A percentile compares a stretch with the other conserved stretches of the same genome.
Evolutionary conservation across 1,284 basidiomycete species (phyloP).

Genomic region (Mrakiaceae sp.): DNA sequence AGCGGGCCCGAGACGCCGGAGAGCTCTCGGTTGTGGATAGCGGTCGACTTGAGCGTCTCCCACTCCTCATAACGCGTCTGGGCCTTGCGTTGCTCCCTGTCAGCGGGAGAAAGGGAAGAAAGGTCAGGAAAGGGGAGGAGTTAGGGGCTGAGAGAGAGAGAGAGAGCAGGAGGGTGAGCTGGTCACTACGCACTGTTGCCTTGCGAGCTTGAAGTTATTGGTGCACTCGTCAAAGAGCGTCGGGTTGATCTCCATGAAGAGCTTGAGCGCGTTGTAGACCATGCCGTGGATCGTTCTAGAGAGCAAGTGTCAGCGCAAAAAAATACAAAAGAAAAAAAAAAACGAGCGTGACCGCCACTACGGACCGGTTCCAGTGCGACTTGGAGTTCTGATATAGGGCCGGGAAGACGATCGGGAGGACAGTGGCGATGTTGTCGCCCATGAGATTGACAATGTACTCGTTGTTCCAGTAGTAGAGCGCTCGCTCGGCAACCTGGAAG

Average conservation of each 20-base stretch:
- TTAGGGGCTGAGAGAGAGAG: constrained; percentile 7
- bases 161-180: constrained; percentile 7
- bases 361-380: constrained; percentile 94
- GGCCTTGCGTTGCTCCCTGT: constrained; percentile 70
- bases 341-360: constrained; percentile 14
- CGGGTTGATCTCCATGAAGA: constrained; percentile 99
- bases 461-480: constrained; percentile 95
- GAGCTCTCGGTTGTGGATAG: constrained; percentile 53
- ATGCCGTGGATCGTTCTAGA: constrained; percentile 91
- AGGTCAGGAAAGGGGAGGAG: constrained; percentile 17
- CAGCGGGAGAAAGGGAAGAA: background rate
- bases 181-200: constrained; percentile 53
- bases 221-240: constrained; percentile 89
- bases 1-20: constrained; percentile 53
- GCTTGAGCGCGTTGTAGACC: constrained; percentile 95
- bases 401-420: constrained; percentile 97
- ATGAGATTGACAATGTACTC: constrained; percentile 99
- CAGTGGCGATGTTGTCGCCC: constrained; percentile 82
- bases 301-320: constrained; percentile 8
- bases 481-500: constrained; percentile 87
- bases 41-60: constrained; percentile 64
- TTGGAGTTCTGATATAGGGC: constrained; percentile 93
- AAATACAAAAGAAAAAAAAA: constrained; percentile 4
- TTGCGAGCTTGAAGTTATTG: constrained; percentile 83
- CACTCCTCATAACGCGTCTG: constrained; percentile 70